These are phyloP conservation scores for Chlorella sp. DNA, from an alignment of 139 green algal species.

Conservation along the genomic window DNA sequence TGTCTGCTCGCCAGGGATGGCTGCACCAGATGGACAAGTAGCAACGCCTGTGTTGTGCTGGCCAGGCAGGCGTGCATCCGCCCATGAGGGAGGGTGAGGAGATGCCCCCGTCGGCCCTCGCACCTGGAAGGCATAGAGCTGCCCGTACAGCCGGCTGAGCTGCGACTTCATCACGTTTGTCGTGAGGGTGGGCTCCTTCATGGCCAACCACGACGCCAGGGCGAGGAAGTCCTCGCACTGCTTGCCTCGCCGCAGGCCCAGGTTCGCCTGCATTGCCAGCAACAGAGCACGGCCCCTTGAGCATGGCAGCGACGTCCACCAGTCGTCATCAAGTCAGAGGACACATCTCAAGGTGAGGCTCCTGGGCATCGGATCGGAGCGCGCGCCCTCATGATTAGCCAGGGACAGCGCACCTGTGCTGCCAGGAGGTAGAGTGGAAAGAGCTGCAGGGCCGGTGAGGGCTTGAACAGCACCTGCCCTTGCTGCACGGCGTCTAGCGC, in stretches of 20 bases:
- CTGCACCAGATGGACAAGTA: too few species aligned
- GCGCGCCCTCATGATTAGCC: too few species aligned
- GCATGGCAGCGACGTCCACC: too few species aligned
- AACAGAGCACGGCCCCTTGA: too few species aligned
- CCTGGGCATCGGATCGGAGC: too few species aligned
- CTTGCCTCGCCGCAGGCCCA: constrained; percentile 57
- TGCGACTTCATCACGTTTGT: constrained; percentile 71
- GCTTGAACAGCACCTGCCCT: constrained; percentile 73
- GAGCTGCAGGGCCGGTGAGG: constrained; percentile 61
- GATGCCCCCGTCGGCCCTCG: too few species aligned
- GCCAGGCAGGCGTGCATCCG: too few species aligned
- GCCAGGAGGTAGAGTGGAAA: constrained; percentile 79
- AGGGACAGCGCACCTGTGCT: constrained; percentile 50
- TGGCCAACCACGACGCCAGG: constrained; percentile 67
- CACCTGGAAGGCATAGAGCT: constrained; percentile 72
- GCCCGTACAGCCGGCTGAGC: constrained; percentile 69
- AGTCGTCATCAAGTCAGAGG: too few species aligned
- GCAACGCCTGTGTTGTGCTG: too few species aligned
- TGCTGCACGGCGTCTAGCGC: constrained; percentile 68
- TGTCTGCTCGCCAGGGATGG: too few species aligned
- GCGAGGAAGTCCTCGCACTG: constrained; percentile 73
- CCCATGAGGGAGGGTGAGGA: too few species aligned
- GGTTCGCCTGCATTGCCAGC: constrained; percentile 43
- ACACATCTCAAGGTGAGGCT: too few species aligned
- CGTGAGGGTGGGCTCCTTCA: constrained; percentile 62